Base-by-base conservation (phyloP, 768 basidiomycete genomes). In the Scleroderma citrinum region DNA sequence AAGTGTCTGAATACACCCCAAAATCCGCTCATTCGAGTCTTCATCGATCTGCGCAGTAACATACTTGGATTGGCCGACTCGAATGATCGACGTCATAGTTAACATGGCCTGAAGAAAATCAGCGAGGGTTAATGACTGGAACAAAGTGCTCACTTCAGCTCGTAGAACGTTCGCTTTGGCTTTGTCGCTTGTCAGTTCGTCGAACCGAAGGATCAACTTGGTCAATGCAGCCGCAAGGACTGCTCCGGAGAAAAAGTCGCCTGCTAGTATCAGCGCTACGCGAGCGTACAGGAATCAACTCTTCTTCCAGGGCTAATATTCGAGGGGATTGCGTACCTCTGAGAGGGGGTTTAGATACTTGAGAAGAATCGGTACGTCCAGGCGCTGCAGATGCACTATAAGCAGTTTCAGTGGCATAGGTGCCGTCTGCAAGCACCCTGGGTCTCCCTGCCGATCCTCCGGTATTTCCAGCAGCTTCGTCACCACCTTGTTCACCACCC, bases 21-120 rank as follows among this genome's bases (percentile, higher is more conserved):
- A 80, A 68, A 99, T 92, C 21, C 96, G 84, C 68, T 99, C 96
- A 56, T 82, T 87, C 5, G 92, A 94, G 66, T 99, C 96, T 65
- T 99, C 96, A 71, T 99, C 96, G 56, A 99, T 99, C n/a, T 90
- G 87, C 2, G 84, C 85, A 0, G 89, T 82, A 38, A 87, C 88
- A 57, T 95, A 94, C 63, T 94, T 95, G 47, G 92, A 94, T 70
- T 98, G 95, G 32, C 96, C 96, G 48, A 97, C 91, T 42, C 96
- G 92, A 62, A 98, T 89, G 63, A 93, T 76, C 8, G 93, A 96
- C 1, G 93, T 85, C 96, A 99, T 97, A 64, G 98, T 92, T 47
- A 99, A 77, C 90, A 99, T 97, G 5, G 90, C 83, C 87, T 90
- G 58, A 14, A 52, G 10, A 31, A 24, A 20, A 24, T 35, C 7